A percentile compares a stretch with the other conserved stretches of the same genome.
Evolutionary conservation across 1,284 basidiomycete genomes (phyloP).

Genomic region (Leccinum subspadiceum): DNA sequence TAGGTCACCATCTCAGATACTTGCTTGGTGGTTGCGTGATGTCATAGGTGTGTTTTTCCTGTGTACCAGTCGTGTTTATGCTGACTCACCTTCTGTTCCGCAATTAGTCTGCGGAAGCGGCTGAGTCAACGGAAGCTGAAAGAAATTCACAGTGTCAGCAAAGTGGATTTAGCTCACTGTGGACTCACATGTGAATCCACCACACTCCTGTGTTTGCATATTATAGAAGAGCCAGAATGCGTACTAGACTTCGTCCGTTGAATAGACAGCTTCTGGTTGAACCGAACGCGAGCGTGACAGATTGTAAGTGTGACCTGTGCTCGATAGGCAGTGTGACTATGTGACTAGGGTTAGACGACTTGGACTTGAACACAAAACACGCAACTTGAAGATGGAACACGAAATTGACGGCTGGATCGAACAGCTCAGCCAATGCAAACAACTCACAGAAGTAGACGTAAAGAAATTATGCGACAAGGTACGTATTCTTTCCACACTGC

Average conservation of each 20-base stretch:
- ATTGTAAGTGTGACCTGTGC: conserved; percentile 21
- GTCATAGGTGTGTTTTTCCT: neutral
- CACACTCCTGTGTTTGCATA: too few relatives aligned
- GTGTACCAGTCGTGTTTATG: neutral
- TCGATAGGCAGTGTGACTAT: conserved; percentile 28
- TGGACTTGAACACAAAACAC: conserved; percentile 19
- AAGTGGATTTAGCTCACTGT: too few relatives aligned
- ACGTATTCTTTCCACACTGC: conserved; percentile 18
- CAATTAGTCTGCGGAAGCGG: too few relatives aligned
- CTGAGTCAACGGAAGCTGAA: too few relatives aligned
- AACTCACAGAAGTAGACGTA: conserved; percentile 93
- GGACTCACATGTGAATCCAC: too few relatives aligned
- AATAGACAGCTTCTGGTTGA: conserved; percentile 12
- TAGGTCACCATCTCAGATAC: neutral
- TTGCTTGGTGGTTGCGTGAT: neutral
- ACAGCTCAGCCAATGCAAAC: conserved; percentile 97
- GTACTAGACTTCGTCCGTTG: too few relatives aligned
- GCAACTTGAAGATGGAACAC: conserved; percentile 54
- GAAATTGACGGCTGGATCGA: conserved; percentile 96
- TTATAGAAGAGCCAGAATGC: too few relatives aligned
- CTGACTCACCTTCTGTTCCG: too few relatives aligned
- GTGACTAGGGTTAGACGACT: conserved; percentile 24
- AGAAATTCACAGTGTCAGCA: too few relatives aligned
- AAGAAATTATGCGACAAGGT: conserved; percentile 99
- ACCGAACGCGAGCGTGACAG: conserved; percentile 18